Evolutionary conservation across 345 rosid genomes (phyloP).

Genomic region (Citrus reticulata): DNA sequence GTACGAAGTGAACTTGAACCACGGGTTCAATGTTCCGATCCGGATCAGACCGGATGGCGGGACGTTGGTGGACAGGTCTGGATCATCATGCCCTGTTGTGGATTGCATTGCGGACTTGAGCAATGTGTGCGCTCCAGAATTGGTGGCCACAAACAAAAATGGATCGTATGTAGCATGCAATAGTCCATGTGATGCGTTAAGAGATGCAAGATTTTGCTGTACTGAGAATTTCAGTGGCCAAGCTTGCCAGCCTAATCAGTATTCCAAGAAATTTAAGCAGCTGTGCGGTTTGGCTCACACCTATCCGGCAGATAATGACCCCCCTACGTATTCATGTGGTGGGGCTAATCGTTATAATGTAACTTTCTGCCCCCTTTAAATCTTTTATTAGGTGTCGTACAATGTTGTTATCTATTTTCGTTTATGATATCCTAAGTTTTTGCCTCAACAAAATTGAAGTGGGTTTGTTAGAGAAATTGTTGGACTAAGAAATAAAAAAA

Average conservation of each 20-base stretch:
- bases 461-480: no score
- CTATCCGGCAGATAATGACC: conserved; percentile 17
- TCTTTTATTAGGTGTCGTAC: background rate
- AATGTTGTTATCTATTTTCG: no score
- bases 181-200: conserved; percentile 19
- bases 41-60: no score
- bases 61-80: no score
- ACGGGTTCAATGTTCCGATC: no score
- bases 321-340: conserved; percentile 20
- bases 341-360: conserved; percentile 20
- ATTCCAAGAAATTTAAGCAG: conserved; percentile 18
- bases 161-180: conserved; percentile 24
- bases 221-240: background rate
- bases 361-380: conserved; percentile 21
- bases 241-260: conserved; percentile 20
- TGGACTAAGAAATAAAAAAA: no score
- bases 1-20: no score
- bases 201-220: conserved; percentile 18
- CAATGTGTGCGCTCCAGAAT: conserved; percentile 15
- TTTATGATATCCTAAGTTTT: no score
- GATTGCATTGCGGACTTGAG: no score
- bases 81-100: no score
- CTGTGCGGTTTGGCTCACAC: conserved; percentile 16
- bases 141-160: conserved; percentile 17
- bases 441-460: no score